Evolutionary conservation across 2,329 filamentous ascomycete genomes (phyloP), one percentile per base, ranked within the genome.

Genomic region (Claviceps sp.): DNA sequence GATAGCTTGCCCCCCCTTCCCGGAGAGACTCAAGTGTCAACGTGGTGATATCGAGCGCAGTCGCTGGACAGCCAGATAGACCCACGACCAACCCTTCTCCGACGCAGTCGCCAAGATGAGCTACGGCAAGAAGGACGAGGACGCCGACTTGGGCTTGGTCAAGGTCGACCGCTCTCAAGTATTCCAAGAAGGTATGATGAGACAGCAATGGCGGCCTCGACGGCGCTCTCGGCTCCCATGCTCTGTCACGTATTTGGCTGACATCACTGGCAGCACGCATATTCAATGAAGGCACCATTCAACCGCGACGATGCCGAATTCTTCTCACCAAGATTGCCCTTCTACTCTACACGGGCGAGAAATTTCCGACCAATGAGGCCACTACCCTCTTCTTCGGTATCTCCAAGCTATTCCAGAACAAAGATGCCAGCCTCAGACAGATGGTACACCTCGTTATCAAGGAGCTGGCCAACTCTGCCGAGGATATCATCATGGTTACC

Each of bases 401-500:
- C 70, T 97, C 91, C 56, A 97, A 97, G 78, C 81, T 97, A 55
- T 98, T 98, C 79, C 91, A 97, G 77, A 97, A 97, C 73, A 97
- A 96, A 72, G 93, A 98, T 84, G 87, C 90, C 63, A 91, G 89
- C 62, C 78, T 98, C 66, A 89, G 93, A 64, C 93, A 98, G 76
- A 96, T 97, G 90, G 91, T 98, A 49, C 95, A 97, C 73, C 78
- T 97, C 59, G 84, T 96, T 67, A 88, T 97, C 75, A 98, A 97
- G 81, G 93, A 98, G 78, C 78, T 98, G 63, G 89, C 91, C 60
- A 82, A 84, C 69, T 95, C 89, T 24, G 93, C 93, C 54, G 89
- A 97, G 74, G 93, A 98, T 77, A 94, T 96, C 58, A 98, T 98
- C 68, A 97, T 98, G 93, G 93, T 96, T 56, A 98, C 93, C 18